Percentiles rank a stretch among this genome's conserved stretches.
Evolutionary conservation across 2,329 filamentous ascomycete species (phyloP).

Genomic region (Alternaria brassicae): DNA sequence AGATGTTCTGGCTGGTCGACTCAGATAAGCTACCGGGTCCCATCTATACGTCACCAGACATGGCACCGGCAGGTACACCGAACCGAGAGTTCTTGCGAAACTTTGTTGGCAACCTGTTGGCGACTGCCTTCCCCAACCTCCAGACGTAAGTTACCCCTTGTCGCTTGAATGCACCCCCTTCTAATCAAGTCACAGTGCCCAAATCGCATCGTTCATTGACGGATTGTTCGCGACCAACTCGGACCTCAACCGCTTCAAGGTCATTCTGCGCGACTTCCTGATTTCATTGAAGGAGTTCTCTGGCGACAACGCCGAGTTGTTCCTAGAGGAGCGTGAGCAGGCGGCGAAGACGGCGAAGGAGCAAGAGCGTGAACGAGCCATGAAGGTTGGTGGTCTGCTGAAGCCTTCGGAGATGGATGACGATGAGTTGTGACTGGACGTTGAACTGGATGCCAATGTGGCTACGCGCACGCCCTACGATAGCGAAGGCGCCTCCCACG

Average conservation of each 20-base stretch:
- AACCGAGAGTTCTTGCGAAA: conserved; percentile 91
- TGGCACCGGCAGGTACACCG: conserved; percentile 80
- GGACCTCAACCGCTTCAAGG: conserved; percentile 92
- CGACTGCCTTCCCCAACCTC: conserved; percentile 92
- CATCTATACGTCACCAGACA: conserved; percentile 79
- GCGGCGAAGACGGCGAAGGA: conserved; percentile 84
- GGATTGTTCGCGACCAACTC: conserved; percentile 87
- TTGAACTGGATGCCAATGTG: conserved; percentile 48
- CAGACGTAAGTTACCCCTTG: conserved; percentile 70
- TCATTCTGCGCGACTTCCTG: conserved; percentile 94
- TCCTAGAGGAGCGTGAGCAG: conserved; percentile 92
- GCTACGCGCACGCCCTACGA: conserved; percentile 51
- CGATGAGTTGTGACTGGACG: conserved; percentile 78
- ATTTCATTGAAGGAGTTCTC: conserved; percentile 97
- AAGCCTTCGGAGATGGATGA: conserved; percentile 97
- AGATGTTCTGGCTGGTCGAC: conserved; percentile 96
- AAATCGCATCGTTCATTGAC: conserved; percentile 90
- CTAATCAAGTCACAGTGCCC: conserved; percentile 64
- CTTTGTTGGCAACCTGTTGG: conserved; percentile 84
- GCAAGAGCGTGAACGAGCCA: conserved; percentile 87
- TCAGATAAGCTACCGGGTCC: conserved; percentile 89
- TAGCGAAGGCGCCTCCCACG: conserved; percentile 15
- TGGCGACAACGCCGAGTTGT: conserved; percentile 93
- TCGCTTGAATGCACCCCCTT: neutral
- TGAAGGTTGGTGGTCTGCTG: conserved; percentile 93